Base-by-base conservation (phyloP, 345 rosid species). In the Anacardium occidentale region DNA sequence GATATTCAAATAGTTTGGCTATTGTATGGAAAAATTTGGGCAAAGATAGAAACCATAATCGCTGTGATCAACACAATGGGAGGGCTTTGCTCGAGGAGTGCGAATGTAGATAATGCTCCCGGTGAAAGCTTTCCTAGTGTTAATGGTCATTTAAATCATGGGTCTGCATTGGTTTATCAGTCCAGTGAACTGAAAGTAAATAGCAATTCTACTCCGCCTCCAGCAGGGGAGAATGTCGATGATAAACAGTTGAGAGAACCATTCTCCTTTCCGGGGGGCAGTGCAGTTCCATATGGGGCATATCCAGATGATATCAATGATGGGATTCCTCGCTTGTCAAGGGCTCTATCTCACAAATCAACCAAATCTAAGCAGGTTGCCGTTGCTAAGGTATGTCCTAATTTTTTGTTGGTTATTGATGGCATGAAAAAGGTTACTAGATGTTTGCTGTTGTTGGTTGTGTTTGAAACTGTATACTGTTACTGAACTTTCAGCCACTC, bases 41-140 rank as follows among this genome's bases (percentile, higher is more conserved):
- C 52, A 66, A 69, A 76, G 69, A 55, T 59, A 79, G 78, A 80
- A 63, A 20, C 74, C 13, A 60, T 56, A 34, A 64, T 70, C 5
- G 10, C 11, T 66, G 72, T 70, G 77, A 78, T 75, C 69, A 61
- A 42, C 60, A 61, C 75, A 70, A 95, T 95, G 98, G 99, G 99
- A 76, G 99, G 98, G 83, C 86, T 95, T 82, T 92, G 99, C 89
- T 92, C 99, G 76, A 88, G 94, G 94, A 87, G 94, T 75, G 86
- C 97, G 48, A 85, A 88, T 83, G 89, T 95, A 80, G 93, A 92
- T 87, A 88, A 87, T 86, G 97, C 91, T 87, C 92, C 92, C 84
- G 80, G 92, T 82, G 94, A 90, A 84, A 85, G 84, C 90, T 88
- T 87, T 71, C 79, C 87, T 2, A 80, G 78, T 76, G 80, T 71